Evolutionary conservation across 169 alveolate genomes (phyloP).

Genomic region (Plasmodium knowlesi): DNA sequence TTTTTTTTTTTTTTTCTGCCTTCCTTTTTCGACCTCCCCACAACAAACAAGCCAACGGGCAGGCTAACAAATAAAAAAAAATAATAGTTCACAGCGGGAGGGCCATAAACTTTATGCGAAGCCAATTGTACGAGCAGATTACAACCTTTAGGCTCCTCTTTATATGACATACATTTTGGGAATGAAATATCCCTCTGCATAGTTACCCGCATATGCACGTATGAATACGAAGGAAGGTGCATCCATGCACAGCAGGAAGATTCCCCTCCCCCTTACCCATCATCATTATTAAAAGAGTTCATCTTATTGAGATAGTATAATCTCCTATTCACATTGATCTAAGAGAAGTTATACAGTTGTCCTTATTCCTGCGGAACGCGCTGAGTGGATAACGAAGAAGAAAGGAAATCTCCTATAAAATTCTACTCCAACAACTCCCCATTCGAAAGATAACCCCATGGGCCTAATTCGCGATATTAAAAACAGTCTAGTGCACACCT

Average conservation of each 20-base stretch:
- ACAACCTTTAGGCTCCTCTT: background rate
- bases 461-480: background rate
- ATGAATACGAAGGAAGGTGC: background rate
- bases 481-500: conserved; percentile 3
- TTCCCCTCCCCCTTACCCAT: background rate
- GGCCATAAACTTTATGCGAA: background rate
- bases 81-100: background rate
- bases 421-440: background rate
- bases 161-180: background rate
- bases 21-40: background rate
- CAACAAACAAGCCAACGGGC: background rate
- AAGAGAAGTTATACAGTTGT: background rate
- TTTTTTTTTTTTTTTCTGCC: too few species aligned
- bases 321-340: background rate
- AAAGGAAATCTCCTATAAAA: background rate
- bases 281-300: background rate
- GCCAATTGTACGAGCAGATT: background rate
- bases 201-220: background rate
- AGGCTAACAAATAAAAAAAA: background rate
- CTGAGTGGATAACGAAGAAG: background rate
- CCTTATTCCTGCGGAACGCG: background rate
- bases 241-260: background rate
- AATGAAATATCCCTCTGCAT: background rate
- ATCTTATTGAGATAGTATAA: background rate
- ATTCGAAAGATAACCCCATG: conserved; percentile 8